A percentile compares a stretch with the other conserved stretches of the same genome.
Evolutionary conservation across 2,329 filamentous ascomycete species (phyloP).

Genomic region (Penicillium glabrum): DNA sequence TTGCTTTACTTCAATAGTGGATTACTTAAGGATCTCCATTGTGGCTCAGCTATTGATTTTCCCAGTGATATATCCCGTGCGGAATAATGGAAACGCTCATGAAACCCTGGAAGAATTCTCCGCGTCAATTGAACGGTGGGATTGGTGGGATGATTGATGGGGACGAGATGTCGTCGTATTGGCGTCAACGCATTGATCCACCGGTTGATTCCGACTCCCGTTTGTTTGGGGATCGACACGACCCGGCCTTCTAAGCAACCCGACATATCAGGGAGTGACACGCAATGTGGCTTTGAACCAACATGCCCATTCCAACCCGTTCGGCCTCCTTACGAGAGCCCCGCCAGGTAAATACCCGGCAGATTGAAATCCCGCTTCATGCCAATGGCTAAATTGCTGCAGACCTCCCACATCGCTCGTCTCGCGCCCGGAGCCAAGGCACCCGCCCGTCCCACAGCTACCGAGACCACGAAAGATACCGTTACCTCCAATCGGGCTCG

Average conservation of each 20-base stretch:
- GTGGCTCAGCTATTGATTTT: too few relatives aligned
- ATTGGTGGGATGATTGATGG: too few relatives aligned
- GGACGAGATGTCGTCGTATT: too few relatives aligned
- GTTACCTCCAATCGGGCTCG: constrained; percentile 23
- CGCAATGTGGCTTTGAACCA: constrained; percentile 2
- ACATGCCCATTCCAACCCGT: constrained; percentile 43
- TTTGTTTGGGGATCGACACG: neutral
- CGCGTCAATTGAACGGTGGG: too few relatives aligned
- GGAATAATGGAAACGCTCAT: too few relatives aligned
- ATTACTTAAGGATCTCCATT: too few relatives aligned
- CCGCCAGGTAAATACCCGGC: constrained; percentile 22
- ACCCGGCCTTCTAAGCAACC: neutral
- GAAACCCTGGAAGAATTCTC: too few relatives aligned
- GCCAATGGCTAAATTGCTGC: constrained; percentile 15
- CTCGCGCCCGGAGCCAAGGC: constrained; percentile 17
- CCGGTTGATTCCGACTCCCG: neutral
- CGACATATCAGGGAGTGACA: neutral
- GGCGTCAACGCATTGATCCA: neutral
- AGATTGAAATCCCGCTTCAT: constrained; percentile 8
- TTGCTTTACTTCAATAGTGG: too few relatives aligned
- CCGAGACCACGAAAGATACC: constrained; percentile 17
- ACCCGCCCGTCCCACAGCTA: constrained; percentile 8
- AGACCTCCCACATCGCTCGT: constrained; percentile 27
- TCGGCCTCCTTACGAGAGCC: constrained; percentile 37
- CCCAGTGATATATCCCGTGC: too few relatives aligned